Percentiles rank a stretch among this genome's conserved stretches.
phyloP scores from a whole-genome alignment of 2,329 filamentous ascomycete genomes.

The Metarhizium brunneum region DNA sequence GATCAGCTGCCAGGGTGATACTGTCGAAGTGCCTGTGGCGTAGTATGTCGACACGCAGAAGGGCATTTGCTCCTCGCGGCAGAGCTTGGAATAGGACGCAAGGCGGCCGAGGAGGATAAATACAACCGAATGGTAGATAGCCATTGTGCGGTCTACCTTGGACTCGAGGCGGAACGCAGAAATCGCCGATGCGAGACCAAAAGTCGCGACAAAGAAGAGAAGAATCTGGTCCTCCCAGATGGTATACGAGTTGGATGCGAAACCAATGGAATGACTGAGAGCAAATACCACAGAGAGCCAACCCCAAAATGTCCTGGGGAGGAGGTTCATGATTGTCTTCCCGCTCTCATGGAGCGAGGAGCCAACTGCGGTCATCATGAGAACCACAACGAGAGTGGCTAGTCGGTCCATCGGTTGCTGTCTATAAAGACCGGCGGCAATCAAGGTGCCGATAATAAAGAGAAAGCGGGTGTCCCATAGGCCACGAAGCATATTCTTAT shows the following conservation, averaged over 20 bases:
- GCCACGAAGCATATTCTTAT: slow-evolving; percentile 24
- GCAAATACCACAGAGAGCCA: slow-evolving; percentile 76
- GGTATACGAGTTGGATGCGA: slow-evolving; percentile 95
- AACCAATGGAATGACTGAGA: slow-evolving; percentile 80
- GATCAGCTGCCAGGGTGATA: slow-evolving; percentile 78
- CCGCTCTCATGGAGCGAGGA: slow-evolving; percentile 33
- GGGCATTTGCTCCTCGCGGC: slow-evolving; percentile 97
- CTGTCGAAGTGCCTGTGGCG: slow-evolving; percentile 81
- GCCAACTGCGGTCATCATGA: slow-evolving; percentile 32
- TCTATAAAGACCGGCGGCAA: slow-evolving; percentile 21
- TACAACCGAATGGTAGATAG: slow-evolving; percentile 73
- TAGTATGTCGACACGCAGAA: slow-evolving; percentile 95
- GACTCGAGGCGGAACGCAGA: slow-evolving; percentile 66
- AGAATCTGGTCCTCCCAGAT: slow-evolving; percentile 98
- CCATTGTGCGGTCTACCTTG: slow-evolving; percentile 60
- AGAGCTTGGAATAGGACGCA: slow-evolving; percentile 82
- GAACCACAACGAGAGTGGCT: slow-evolving; percentile 28
- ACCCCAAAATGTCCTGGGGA: slow-evolving; percentile 78
- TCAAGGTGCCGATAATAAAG: slow-evolving; percentile 18
- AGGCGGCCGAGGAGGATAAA: slow-evolving; percentile 73
- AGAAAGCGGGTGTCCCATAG: slow-evolving; percentile 26
- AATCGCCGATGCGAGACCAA: slow-evolving; percentile 66
- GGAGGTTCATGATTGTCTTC: slow-evolving; percentile 38
- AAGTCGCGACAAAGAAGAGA: slow-evolving; percentile 82
- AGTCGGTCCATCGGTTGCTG: slow-evolving; percentile 23